Conservation (phyloP, 78 protist species). For the Mastigamoeba balamuthi region DNA sequence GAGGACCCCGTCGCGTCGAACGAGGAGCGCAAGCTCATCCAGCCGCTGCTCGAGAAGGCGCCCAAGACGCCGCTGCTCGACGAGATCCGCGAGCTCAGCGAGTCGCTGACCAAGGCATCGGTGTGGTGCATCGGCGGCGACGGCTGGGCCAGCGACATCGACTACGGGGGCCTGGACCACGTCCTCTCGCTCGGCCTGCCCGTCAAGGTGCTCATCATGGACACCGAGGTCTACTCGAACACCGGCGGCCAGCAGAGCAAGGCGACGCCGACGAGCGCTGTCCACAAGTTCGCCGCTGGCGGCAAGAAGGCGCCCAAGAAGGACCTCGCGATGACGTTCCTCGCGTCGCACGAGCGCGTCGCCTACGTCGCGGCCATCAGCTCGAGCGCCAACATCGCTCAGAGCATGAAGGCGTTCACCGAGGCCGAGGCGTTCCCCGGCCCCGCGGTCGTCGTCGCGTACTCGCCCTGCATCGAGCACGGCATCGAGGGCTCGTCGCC, state of each 20-base stretch:
- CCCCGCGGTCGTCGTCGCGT: conserved; percentile 24
- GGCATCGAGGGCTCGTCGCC: background rate
- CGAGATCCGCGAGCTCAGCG: background rate
- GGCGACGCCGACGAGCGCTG: conserved; percentile 19
- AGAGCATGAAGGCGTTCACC: conserved; percentile 3
- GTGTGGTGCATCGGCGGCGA: conserved; percentile 71
- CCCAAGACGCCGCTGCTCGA: background rate
- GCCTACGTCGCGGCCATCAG: conserved; percentile 73
- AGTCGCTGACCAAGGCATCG: background rate
- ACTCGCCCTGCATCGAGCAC: background rate
- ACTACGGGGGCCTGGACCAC: conserved; percentile 66
- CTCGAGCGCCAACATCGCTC: conserved; percentile 17
- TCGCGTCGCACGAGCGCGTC: conserved; percentile 55
- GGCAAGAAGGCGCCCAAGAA: conserved; percentile 13
- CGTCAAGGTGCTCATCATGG: conserved; percentile 60
- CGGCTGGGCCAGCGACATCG: conserved; percentile 76
- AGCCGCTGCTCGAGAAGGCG: background rate
- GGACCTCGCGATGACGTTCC: conserved; percentile 65
- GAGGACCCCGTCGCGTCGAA: background rate
- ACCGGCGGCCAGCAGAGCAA: conserved; percentile 55
- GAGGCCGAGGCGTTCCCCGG: conserved; percentile 56
- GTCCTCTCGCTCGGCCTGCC: conserved; percentile 59
- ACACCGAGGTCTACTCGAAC: conserved; percentile 62
- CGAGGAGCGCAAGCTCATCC: background rate
- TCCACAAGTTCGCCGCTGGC: background rate